Evolutionary conservation across 306 rosid species (phyloP), one percentile per base, ranked within the genome.

Genomic region (Quercus aquifolioides): DNA sequence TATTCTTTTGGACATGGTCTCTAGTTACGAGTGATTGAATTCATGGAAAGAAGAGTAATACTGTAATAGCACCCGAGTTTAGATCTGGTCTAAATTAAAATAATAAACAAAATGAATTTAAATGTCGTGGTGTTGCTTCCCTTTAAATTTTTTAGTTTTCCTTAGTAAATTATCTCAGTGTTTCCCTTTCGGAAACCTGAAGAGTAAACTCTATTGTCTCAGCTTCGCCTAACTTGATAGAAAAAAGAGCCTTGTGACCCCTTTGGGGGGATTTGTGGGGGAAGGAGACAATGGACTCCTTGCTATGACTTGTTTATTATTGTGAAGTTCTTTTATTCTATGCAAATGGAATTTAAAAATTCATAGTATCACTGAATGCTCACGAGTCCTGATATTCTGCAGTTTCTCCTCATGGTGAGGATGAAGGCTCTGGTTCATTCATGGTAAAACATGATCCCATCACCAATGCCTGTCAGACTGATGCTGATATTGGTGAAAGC

Each of bases 341-440:
- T 68, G 51, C 4, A 10, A 33, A 31, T 30, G 71, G 72, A 35
- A 68, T 68, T 35, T n/a, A 18, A 35, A 38, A 69, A 60, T 41
- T 79, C 56, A 19, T 84, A 12, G 3, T 71, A 33, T 65, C 17
- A 4, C 31, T 81, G 67, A 19, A 52, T 35, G 65, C 74, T 79
- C 43, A 78, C 35, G 31, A 54, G 5, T 43, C 73, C 11, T 35
- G 4, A 74, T 69, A 63, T 1, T 58, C 49, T 86, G 81, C 89
- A 94, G 94, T 60, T 79, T 54, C 74, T 30, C 67, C 84, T 81
- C 76, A 60, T 55, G 80, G 55, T 12, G 80, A 84, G 20, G 90
- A 79, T 67, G 38, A 81, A 35, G 63, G 26, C 9, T 76, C 85
- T 5, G 80, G 73, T 75, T 69, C 89, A 60, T 5, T 65, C 69